These are phyloP conservation scores for Claviceps quebecensis DNA, from an alignment of 2,329 filamentous ascomycete species.

Conservation along the genomic window DNA sequence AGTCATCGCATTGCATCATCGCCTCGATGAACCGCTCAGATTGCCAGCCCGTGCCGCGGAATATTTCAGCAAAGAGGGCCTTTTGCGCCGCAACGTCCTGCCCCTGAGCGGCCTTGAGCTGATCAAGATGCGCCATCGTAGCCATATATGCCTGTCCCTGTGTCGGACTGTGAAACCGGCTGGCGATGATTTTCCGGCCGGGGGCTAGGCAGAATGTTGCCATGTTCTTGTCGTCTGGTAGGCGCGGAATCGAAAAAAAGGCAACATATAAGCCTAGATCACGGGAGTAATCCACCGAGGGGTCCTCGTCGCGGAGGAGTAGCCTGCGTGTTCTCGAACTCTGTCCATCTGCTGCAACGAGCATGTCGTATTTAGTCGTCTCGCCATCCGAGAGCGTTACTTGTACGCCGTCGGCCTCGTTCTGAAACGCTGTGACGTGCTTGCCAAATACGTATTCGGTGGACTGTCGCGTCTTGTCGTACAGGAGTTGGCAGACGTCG, in stretches of 20 bases:
- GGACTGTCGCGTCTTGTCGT: conserved; percentile 21
- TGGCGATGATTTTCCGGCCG: conserved; percentile 21
- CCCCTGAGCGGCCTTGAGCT: conserved; percentile 10
- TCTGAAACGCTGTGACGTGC: conserved; percentile 14
- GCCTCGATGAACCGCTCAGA: conserved; percentile 19
- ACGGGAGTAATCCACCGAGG: conserved; percentile 9
- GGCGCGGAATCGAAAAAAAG: conserved; percentile 25
- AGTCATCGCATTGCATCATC: conserved; percentile 25
- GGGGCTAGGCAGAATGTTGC: conserved; percentile 18
- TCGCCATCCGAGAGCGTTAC: conserved; percentile 30
- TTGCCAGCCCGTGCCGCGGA: conserved; percentile 32
- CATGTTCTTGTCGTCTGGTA: conserved; percentile 10
- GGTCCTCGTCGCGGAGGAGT: conserved; percentile 15
- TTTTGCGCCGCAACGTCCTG: conserved; percentile 17
- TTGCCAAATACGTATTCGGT: conserved; percentile 17
- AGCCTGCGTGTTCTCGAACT: conserved; percentile 6
- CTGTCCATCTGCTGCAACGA: conserved; percentile 41
- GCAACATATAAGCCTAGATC: conserved; percentile 17
- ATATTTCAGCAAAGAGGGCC: conserved; percentile 21
- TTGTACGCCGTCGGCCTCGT: conserved; percentile 17
- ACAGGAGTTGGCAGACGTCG: conserved; percentile 36
- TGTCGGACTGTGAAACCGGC: conserved; percentile 12
- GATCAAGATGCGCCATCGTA: conserved; percentile 12
- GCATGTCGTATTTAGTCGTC: conserved; percentile 30
- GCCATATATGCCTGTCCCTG: conserved; percentile 10